These are phyloP conservation scores for Pyracantha coccinea DNA, from an alignment of 331 rosid species.

Conservation along the genomic window DNA sequence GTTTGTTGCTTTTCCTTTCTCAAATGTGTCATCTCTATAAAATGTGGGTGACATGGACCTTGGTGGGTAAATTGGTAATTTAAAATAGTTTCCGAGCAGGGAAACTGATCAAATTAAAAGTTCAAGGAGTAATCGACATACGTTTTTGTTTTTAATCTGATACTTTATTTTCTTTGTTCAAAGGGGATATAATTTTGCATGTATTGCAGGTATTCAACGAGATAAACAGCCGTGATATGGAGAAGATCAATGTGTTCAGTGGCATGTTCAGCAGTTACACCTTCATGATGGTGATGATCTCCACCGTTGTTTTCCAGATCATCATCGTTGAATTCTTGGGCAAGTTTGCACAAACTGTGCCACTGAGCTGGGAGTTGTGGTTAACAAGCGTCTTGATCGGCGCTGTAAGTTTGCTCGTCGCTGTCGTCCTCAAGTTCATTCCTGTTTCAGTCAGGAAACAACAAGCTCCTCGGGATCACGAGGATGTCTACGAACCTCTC, in stretches of 20 bases:
- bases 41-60: not conserved
- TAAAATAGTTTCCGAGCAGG: no score
- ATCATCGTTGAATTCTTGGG: conserved; percentile 61
- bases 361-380: conserved; percentile 50
- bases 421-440: conserved; percentile 52
- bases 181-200: not conserved
- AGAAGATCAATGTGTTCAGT: conserved; percentile 58
- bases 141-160: not conserved
- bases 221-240: conserved; percentile 92
- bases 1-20: not conserved
- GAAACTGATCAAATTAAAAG: no score
- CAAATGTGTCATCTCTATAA: not conserved
- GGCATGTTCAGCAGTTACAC: conserved; percentile 54
- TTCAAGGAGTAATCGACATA: no score
- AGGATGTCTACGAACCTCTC: conserved; percentile 50
- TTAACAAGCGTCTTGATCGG: conserved; percentile 51
- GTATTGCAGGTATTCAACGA: conserved; percentile 63
- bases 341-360: conserved; percentile 62
- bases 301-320: conserved; percentile 54
- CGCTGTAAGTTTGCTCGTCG: conserved; percentile 45
- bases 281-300: conserved; percentile 44
- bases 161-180: not conserved
- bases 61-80: not conserved
- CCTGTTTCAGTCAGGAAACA: conserved; percentile 29
- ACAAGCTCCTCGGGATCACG: conserved; percentile 1